Percentiles rank a stretch among this genome's conserved stretches.
Conservation (phyloP, 2,329 filamentous ascomycete species). For the Scytalidium lignicola region DNA sequence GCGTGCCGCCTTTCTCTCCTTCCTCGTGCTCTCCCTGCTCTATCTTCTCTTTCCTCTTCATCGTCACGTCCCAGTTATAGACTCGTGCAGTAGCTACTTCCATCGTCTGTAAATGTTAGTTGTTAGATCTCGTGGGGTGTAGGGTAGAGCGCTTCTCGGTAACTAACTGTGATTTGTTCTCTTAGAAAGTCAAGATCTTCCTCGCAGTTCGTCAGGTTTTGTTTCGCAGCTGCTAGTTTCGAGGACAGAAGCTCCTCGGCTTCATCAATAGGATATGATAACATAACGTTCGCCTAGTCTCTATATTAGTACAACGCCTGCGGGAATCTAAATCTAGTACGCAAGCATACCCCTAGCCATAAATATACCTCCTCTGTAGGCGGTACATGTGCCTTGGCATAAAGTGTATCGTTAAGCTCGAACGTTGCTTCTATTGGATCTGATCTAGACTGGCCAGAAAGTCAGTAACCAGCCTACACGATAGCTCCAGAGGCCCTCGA, state of each 20-base stretch:
- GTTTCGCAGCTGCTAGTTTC: slow-evolving; percentile 75
- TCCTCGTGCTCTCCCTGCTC: slow-evolving; percentile 45
- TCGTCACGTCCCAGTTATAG: slow-evolving; percentile 99
- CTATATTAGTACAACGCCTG: slow-evolving; percentile 8
- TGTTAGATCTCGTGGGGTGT: background rate
- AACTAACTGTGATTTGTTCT: slow-evolving; percentile 87
- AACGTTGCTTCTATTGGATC: slow-evolving; percentile 88
- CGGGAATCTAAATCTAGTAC: background rate
- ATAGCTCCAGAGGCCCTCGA: slow-evolving; percentile 14
- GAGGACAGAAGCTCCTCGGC: slow-evolving; percentile 72
- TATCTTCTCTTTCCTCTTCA: slow-evolving; percentile 84
- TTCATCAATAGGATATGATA: slow-evolving; percentile 87
- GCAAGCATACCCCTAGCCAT: slow-evolving; percentile 77
- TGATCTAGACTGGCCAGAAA: slow-evolving; percentile 28
- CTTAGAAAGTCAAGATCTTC: slow-evolving; percentile 94
- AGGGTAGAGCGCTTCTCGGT: background rate
- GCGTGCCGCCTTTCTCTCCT: slow-evolving; percentile 25
- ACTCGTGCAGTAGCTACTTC: slow-evolving; percentile 94
- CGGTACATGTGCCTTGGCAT: slow-evolving; percentile 78
- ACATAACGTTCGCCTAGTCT: slow-evolving; percentile 85
- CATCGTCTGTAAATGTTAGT: slow-evolving; percentile 41
- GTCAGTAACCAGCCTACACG: background rate
- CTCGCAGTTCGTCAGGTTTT: slow-evolving; percentile 80
- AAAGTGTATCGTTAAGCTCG: slow-evolving; percentile 93
- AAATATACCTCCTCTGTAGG: slow-evolving; percentile 89